These are phyloP conservation scores for Corylus avellana DNA, from an alignment of 306 rosid genomes.

Conservation along the genomic window DNA sequence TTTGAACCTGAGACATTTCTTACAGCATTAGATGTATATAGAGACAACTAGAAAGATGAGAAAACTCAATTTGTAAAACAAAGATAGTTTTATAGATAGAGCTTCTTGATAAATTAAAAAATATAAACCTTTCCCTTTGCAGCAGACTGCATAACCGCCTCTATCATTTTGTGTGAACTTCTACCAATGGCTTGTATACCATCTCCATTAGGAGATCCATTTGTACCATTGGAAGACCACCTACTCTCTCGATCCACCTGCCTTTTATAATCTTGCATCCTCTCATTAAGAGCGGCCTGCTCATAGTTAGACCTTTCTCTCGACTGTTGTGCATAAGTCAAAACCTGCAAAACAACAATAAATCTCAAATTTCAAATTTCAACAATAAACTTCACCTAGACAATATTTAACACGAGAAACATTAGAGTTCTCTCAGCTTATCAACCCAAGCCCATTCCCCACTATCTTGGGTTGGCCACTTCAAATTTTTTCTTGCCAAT, in stretches of 20 bases:
- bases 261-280: slow-evolving; percentile 96
- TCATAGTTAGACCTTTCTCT: slow-evolving; percentile 98
- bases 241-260: slow-evolving; percentile 98
- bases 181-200: slow-evolving; percentile 99
- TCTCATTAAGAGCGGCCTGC: slow-evolving; percentile 97
- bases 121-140: slow-evolving; percentile 91
- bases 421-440: slow-evolving; percentile 12
- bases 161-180: slow-evolving; percentile 99
- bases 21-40: background rate
- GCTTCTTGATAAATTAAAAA: slow-evolving; percentile 7
- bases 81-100: slow-evolving; percentile 8
- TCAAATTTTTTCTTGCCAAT: background rate
- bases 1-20: slow-evolving; percentile 69
- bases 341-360: slow-evolving; percentile 62
- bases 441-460: background rate
- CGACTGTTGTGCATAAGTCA: slow-evolving; percentile 98
- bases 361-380: slow-evolving; percentile 23
- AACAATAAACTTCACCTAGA: slow-evolving; percentile 20
- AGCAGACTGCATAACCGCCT: slow-evolving; percentile 99
- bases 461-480: background rate
- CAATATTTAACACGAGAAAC: background rate
- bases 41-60: slow-evolving; percentile 12
- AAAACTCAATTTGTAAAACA: slow-evolving; percentile 13
- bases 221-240: slow-evolving; percentile 89
- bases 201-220: slow-evolving; percentile 98